Evolutionary conservation across 345 rosid genomes (phyloP), one percentile per base, ranked within the genome.

Genomic region (Syzygium oleosum): DNA sequence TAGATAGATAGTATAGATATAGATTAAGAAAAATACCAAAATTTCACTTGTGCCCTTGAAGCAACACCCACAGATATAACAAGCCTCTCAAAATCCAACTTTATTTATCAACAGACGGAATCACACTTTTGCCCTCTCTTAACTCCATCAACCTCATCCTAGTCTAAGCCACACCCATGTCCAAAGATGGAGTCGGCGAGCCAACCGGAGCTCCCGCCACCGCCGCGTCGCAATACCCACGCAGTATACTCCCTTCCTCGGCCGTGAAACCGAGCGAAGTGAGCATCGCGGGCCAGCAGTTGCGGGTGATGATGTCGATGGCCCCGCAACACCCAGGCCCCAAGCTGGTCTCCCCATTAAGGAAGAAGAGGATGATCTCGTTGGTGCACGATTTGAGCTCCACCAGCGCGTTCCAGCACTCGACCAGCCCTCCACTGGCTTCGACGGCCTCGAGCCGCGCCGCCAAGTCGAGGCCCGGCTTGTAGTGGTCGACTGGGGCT

Each of bases 201-300:
- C 25, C 91, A 87, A 46, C 85, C 90, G 90, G 89, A 9, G 51
- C 84, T 23, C 31, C 85, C 85, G 88, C 89, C 38, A 90, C 46
- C 55, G 87, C 86, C 27, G 90, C 90, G 85, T 95, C 95, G 41
- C 98, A 96, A 77, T 93, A 97, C 43, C 94, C 95, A 53, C 90
- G 88, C 9, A 51, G 12, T 51, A 46, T 52, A 51, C 52, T 92
- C 51, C 94, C 92, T 90, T 96, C 95, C 84, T 93, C 93, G 1
- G 92, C 51, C 0, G 96, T 93, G 88, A 96, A 94, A 2, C 98
- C 96, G 7, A 94, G 91, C 49, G 98, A 94, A 59, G 93, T 91
- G 31, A 96, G 94, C 98, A 97, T 94, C 0, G 95, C 90, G 4
- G 98, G 99, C 99, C 98, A 97, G 88, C 98, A 97, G 34, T 91